Evolutionary conservation across 75 land plant species (phyloP).

Genomic region (Pinus tabuliformis): DNA sequence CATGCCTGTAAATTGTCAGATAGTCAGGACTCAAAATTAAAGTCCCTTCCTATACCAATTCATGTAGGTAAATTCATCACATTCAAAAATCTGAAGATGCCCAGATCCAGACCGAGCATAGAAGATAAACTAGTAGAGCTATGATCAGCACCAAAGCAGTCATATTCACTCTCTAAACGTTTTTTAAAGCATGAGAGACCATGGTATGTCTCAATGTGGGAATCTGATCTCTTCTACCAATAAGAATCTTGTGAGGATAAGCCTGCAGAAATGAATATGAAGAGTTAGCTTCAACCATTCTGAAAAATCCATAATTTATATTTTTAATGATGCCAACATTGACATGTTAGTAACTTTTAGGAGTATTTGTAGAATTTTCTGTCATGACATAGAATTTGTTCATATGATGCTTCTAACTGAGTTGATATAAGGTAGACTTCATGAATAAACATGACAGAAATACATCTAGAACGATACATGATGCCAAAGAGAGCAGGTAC

Average conservation of each 20-base stretch:
- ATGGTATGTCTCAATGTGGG: slow-evolving; percentile 74
- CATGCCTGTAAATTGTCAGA: slow-evolving; percentile 63
- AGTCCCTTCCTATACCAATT: no score
- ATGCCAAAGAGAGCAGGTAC: no score
- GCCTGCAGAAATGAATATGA: slow-evolving; percentile 37
- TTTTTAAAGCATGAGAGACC: slow-evolving; percentile 84
- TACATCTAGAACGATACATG: no score
- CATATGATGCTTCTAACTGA: background rate
- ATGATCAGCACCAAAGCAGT: slow-evolving; percentile 78
- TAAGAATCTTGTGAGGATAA: slow-evolving; percentile 86
- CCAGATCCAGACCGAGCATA: slow-evolving; percentile 58
- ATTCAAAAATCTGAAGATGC: background rate
- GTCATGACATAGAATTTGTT: background rate
- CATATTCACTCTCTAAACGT: slow-evolving; percentile 83
- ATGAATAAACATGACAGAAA: no score
- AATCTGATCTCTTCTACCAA: slow-evolving; percentile 83
- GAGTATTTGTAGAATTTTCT: background rate
- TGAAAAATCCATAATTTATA: background rate
- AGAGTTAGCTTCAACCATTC: background rate
- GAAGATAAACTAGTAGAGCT: slow-evolving; percentile 89
- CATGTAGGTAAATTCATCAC: slow-evolving; percentile 1
- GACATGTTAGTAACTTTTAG: background rate
- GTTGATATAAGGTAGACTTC: background rate
- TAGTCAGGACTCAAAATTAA: background rate
- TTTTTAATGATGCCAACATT: background rate